phyloP scores from a whole-genome alignment of 345 rosid species.

The Euphorbia lathyris region DNA sequence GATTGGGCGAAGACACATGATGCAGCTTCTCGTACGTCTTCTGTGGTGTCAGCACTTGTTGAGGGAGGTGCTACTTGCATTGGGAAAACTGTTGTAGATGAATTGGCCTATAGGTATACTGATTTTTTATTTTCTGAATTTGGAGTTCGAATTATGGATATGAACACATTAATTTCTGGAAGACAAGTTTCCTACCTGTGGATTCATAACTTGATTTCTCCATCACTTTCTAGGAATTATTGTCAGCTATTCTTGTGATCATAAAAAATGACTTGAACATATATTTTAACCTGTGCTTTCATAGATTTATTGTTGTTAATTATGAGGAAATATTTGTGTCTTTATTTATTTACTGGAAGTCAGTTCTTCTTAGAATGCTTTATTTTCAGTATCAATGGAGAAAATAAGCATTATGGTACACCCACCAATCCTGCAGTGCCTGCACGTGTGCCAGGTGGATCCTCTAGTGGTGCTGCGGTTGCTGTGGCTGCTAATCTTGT shows the following conservation, averaged over 20 bases:
- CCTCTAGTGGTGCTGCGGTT: conserved; percentile 93
- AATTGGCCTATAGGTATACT: conserved; percentile 68
- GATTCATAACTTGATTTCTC: neutral
- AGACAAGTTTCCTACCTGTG: neutral
- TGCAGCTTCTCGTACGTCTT: conserved; percentile 54
- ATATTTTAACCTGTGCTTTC: neutral
- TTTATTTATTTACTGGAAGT: conserved; percentile 4
- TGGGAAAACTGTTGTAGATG: conserved; percentile 89
- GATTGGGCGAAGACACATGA: conserved; percentile 84
- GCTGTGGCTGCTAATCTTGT: conserved; percentile 83
- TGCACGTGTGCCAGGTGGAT: conserved; percentile 78
- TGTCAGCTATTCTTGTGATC: neutral
- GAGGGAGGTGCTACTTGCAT: conserved; percentile 96
- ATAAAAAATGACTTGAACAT: neutral
- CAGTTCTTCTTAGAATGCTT: conserved; percentile 18
- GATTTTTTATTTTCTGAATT: neutral
- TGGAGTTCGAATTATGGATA: neutral
- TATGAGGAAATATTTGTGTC: conserved; percentile 10
- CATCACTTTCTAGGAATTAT: neutral
- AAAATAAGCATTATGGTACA: conserved; percentile 72
- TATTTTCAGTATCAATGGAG: conserved; percentile 74
- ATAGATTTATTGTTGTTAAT: neutral
- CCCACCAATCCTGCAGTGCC: conserved; percentile 88
- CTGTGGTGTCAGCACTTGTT: conserved; percentile 66
- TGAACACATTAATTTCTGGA: neutral